These are phyloP conservation scores for Blastocystis sp. DNA, from an alignment of 352 stramenopile genomes.

Conservation along the genomic window DNA sequence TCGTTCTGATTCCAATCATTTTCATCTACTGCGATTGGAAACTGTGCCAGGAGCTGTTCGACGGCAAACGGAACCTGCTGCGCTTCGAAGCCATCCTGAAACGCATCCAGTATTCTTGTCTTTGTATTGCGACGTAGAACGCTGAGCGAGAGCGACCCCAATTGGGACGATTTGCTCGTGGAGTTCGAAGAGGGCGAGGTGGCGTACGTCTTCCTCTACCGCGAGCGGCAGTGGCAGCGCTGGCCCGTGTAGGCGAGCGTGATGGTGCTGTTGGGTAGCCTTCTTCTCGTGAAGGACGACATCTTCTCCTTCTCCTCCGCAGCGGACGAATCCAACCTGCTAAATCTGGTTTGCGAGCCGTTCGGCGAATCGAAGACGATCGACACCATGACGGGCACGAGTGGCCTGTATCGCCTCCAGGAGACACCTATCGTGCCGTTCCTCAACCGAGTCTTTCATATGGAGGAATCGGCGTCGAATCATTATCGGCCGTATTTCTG, in stretches of 20 bases:
- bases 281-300: slow-evolving; percentile 40
- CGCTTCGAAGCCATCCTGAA: slow-evolving; percentile 49
- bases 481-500: slow-evolving; percentile 1
- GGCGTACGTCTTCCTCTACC: slow-evolving; percentile 39
- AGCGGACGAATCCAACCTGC: neutral
- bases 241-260: slow-evolving; percentile 11
- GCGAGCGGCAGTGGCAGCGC: slow-evolving; percentile 14
- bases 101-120: neutral
- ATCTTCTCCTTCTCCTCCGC: slow-evolving; percentile 11
- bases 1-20: slow-evolving; percentile 37
- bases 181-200: slow-evolving; percentile 65
- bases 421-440: slow-evolving; percentile 22
- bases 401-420: slow-evolving; percentile 4
- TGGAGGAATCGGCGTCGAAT: neutral
- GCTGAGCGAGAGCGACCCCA: neutral
- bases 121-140: neutral
- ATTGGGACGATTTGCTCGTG: slow-evolving; percentile 33
- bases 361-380: neutral
- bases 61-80: slow-evolving; percentile 2
- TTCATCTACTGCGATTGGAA: slow-evolving; percentile 52
- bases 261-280: neutral
- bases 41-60: slow-evolving; percentile 35
- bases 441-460: neutral
- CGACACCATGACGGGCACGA: neutral
- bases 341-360: neutral